Evolutionary conservation across 768 basidiomycete species (phyloP).

Genomic region (Mycena galopus): DNA sequence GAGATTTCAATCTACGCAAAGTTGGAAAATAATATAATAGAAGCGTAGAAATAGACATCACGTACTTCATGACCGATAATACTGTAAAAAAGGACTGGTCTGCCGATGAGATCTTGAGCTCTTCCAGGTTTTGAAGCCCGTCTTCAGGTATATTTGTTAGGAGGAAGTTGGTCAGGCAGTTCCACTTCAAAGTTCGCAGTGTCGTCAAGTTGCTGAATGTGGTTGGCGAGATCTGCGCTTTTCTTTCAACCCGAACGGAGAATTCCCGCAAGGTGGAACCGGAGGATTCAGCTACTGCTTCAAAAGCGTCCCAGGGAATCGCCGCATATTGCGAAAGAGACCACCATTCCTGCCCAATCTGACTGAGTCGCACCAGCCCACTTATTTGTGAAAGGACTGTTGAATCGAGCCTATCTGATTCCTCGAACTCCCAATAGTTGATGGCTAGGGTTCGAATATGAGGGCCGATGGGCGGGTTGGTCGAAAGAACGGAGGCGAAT

Average conservation of each 20-base stretch:
- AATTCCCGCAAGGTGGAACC: conserved; percentile 7
- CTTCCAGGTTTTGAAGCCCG: neutral
- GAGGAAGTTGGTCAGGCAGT: neutral
- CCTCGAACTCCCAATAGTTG: neutral
- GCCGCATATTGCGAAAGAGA: neutral
- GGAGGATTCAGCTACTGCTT: neutral
- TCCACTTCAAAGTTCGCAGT: neutral
- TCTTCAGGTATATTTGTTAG: neutral
- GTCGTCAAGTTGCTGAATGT: neutral
- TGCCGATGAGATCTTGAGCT: neutral
- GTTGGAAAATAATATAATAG: neutral
- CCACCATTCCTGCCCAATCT: no score
- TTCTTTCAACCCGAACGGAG: neutral
- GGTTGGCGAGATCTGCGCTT: neutral
- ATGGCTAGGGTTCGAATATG: neutral
- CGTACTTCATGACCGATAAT: conserved; percentile 6
- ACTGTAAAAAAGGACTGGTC: neutral
- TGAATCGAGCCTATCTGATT: neutral
- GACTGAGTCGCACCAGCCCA: neutral
- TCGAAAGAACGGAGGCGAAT: neutral
- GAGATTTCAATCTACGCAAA: neutral
- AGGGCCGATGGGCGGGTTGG: neutral
- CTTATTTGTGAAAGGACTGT: neutral
- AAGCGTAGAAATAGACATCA: neutral
- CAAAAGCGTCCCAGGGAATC: conserved; percentile 16